phyloP scores from a whole-genome alignment of 306 rosid species.

The Acmispon strigosus region DNA sequence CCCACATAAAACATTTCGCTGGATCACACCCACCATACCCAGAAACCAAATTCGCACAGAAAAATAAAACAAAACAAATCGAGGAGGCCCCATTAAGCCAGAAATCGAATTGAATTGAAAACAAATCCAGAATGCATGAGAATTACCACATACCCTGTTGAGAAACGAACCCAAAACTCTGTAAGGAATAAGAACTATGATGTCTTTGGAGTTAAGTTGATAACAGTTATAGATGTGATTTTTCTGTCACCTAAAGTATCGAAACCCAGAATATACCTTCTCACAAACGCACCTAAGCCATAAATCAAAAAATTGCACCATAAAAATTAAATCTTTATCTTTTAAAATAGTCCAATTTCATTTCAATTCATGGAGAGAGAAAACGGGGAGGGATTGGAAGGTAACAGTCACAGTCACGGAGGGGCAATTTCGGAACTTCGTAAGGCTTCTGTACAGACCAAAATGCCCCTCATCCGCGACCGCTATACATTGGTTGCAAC shows the following conservation, averaged over 20 bases:
- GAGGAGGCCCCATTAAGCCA: not conserved
- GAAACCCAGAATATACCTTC: slow-evolving; percentile 59
- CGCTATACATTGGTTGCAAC: slow-evolving; percentile 13
- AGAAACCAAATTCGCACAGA: not conserved
- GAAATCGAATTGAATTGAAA: not conserved
- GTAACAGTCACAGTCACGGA: not conserved
- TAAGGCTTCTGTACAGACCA: not conserved
- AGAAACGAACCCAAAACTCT: not conserved
- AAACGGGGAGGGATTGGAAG: not conserved
- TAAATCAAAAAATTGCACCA: slow-evolving; percentile 16
- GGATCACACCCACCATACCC: slow-evolving; percentile 18
- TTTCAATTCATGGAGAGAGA: not conserved
- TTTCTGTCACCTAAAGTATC: slow-evolving; percentile 28
- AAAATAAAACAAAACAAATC: not conserved
- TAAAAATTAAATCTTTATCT: not conserved
- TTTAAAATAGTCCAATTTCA: not conserved
- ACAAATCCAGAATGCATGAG: not conserved
- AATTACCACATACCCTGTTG: slow-evolving; percentile 20
- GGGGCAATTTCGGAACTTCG: slow-evolving; percentile 37
- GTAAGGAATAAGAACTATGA: slow-evolving; percentile 5
- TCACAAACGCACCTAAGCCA: not conserved
- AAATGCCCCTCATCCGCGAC: slow-evolving; percentile 15
- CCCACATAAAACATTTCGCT: slow-evolving; percentile 5
- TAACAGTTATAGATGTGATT: slow-evolving; percentile 21
- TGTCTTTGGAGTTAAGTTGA: slow-evolving; percentile 6